phyloP scores from a whole-genome alignment of 75 land plant genomes.

The Pinus taeda region DNA sequence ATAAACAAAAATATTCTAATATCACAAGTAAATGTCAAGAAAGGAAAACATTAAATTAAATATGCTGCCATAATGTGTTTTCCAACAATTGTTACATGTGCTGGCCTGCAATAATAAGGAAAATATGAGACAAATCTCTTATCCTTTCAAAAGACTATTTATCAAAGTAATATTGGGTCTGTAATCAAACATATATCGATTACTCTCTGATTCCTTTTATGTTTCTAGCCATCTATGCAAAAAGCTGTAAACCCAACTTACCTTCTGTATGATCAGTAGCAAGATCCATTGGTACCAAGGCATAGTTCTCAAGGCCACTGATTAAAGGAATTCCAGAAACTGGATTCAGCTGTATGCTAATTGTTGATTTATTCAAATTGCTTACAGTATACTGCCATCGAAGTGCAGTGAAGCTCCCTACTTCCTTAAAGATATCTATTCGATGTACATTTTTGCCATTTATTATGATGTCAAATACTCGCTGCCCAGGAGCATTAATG shows the following conservation, averaged over 20 bases:
- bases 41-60: too few species aligned
- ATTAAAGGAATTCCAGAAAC: conserved; percentile 62
- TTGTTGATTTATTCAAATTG: conserved; percentile 58
- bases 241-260: conserved; percentile 18
- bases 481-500: conserved; percentile 55
- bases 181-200: neutral
- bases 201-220: neutral
- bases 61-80: too few species aligned
- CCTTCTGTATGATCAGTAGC: conserved; percentile 77
- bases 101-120: conserved; percentile 1
- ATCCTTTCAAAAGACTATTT: neutral
- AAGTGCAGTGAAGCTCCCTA: conserved; percentile 69
- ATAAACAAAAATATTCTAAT: too few species aligned
- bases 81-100: neutral
- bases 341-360: conserved; percentile 60
- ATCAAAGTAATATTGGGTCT: neutral
- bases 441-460: conserved; percentile 41
- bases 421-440: conserved; percentile 71
- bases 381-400: conserved; percentile 45
- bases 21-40: too few species aligned
- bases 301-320: conserved; percentile 88
- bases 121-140: neutral
- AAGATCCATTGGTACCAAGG: conserved; percentile 67
- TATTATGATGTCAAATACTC: conserved; percentile 76
- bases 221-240: neutral